Evolutionary conservation across 139 green algal species (phyloP).

Genomic region (Coelastrella sp.): DNA sequence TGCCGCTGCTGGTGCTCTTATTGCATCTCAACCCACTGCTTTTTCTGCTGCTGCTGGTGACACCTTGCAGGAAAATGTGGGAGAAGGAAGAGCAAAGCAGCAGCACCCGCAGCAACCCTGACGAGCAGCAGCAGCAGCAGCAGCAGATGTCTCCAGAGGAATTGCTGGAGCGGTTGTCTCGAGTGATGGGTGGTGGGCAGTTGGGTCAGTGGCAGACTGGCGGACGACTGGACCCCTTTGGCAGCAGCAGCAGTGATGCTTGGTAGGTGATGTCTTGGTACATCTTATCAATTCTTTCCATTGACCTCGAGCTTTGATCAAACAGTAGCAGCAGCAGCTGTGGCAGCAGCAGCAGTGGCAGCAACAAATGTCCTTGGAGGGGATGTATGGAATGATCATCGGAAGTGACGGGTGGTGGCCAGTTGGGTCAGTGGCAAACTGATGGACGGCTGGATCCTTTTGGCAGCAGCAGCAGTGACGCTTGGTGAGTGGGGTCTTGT

Average conservation of each 20-base stretch:
- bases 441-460: background rate
- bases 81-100: background rate
- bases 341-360: too few species aligned
- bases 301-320: too few species aligned
- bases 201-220: conserved; percentile 5
- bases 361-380: too few species aligned
- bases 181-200: background rate
- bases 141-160: conserved; percentile 34
- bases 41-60: background rate
- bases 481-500: background rate
- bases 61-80: background rate
- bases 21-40: too few species aligned
- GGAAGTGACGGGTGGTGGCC: background rate
- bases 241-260: conserved; percentile 30
- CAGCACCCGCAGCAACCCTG: conserved; percentile 18
- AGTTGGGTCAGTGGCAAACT: background rate
- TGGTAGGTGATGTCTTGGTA: too few species aligned
- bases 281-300: too few species aligned
- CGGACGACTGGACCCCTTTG: background rate
- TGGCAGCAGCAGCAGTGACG: conserved; percentile 33
- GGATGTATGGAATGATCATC: too few species aligned
- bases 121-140: conserved; percentile 25
- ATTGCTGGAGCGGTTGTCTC: background rate
- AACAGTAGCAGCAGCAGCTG: too few species aligned
- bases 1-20: too few species aligned